Conservation (phyloP, 331 rosid species). For the Telfairia occidentalis region DNA sequence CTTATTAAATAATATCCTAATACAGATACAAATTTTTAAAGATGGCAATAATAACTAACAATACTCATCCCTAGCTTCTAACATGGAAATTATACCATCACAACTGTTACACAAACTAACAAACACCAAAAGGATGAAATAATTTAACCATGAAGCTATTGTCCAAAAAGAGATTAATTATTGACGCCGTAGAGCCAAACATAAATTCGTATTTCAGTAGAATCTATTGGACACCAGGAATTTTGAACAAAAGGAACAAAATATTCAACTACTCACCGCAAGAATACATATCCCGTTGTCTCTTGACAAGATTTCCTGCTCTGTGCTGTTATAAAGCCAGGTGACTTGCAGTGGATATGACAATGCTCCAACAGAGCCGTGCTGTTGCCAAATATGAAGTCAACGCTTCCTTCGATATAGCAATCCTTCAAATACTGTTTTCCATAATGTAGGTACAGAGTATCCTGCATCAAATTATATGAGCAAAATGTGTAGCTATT, state of each 20-base stretch:
- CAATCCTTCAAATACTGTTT: constrained; percentile 75
- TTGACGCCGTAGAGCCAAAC: background rate
- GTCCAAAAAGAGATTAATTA: background rate
- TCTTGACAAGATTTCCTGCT: constrained; percentile 73
- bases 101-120: background rate
- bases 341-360: constrained; percentile 76
- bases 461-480: constrained; percentile 46
- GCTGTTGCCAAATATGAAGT: constrained; percentile 80
- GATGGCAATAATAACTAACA: background rate
- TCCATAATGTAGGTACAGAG: constrained; percentile 70
- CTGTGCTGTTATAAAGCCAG: constrained; percentile 78
- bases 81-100: background rate
- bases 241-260: background rate
- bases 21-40: background rate
- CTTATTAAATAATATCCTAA: background rate
- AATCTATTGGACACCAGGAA: background rate
- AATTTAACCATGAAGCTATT: background rate
- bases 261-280: constrained; percentile 36
- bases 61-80: background rate
- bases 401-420: constrained; percentile 92
- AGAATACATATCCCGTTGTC: constrained; percentile 72
- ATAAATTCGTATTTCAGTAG: background rate
- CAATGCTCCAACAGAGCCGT: constrained; percentile 78
- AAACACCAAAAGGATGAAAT: background rate
- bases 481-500: background rate